Base-by-base conservation (phyloP, 2,329 filamentous ascomycete genomes). In the Tolypocladium ophioglossoides region DNA sequence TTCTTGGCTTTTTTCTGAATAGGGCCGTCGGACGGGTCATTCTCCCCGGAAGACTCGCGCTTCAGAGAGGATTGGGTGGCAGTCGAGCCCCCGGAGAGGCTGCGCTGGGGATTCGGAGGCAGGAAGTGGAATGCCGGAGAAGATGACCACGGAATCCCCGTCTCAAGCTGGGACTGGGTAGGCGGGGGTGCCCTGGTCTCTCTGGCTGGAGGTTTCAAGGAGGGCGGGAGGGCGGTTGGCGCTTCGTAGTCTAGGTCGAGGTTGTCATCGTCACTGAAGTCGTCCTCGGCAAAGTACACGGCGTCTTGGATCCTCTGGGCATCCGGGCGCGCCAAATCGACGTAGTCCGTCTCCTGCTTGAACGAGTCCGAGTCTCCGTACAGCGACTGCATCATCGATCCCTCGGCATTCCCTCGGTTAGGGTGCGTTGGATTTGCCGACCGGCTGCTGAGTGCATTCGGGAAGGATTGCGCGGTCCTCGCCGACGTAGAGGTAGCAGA, bases 181-280 rank as follows among this genome's bases (percentile, higher is more conserved):
- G 66, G 62, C 32, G 63, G 62, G 11, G 66, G 62, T 11, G 64
- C 62, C 52, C 65, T 58, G 40, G 56, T 61, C 50, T 66, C 60
- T 24, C 63, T 62, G n/a, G 61, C 38, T 16, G 57, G 22, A 12
- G 56, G 56, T 53, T 61, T 59, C n/a, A 61, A 55, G 58, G 62
- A 59, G 61, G 70, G 18, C 9, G 75, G 75, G 4, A 82, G 74
- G 2, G 78, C 73, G 1, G 74, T 69, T 0, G 84, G 82, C 55
- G 82, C 77, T 55, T 87, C 78, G 52, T 84, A 79, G 58, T 91
- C 80, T 22, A 87, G 70, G 57, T 89, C 87, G 27, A 95, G 74
- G 54, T 90, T 81, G 22, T 85, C 79, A 61, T 96, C 91, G 65
- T 92, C 88, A 62, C 90, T 89, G 60, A 95, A 94, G 64, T 96